Base-by-base conservation (phyloP, 1,139 yeast species). In the Suhomyces bolitotheri region DNA sequence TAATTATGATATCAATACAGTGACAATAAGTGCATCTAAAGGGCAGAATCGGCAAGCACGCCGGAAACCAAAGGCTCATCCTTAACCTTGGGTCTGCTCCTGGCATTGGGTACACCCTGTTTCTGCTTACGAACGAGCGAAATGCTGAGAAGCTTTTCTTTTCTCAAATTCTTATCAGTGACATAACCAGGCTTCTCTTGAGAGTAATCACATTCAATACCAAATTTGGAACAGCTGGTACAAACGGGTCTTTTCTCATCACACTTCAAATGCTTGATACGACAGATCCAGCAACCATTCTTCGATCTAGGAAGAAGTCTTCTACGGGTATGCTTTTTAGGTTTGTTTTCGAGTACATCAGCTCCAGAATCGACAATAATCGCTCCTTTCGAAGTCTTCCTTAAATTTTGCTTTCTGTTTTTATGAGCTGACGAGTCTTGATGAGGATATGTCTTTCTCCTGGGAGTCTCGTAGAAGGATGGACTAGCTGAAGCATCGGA, bases 231-330 rank as follows among this genome's bases (percentile, higher is more conserved):
- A 49, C 76, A 71, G 32, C 64, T 60, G 9, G 64, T 48, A 47
- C 76, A 71, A 9, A 46, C 45, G 0, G 76, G 76, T 42, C 62
- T 57, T 3, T 34, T 38, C 44, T 71, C 76, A 44, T 71, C 73
- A 48, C 76, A 71, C 48, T 71, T 71, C 44, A 72, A 58, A 50
- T 71, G 77, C 47, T 73, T 71, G 38, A 72, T 66, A 34, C 78
- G 59, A 46, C 78, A 73, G 33, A 69, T 66, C 74, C 73, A 73
- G 47, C 78, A 73, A 0, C 78, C 78, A 25, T 55, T 63, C 38
- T 64, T 66, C 5, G 74, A 64, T 31, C 76, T 50, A 3, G 73
- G 74, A 39, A 68, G 58, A 22, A 66, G 50, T 38, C 73, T 59
- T 46, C 71, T 59, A 34, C 76, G 54, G 12, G 73, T 70, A 42